These are phyloP conservation scores for Glarea lozoyensis DNA, from an alignment of 495 filamentous ascomycete species.

Conservation along the genomic window DNA sequence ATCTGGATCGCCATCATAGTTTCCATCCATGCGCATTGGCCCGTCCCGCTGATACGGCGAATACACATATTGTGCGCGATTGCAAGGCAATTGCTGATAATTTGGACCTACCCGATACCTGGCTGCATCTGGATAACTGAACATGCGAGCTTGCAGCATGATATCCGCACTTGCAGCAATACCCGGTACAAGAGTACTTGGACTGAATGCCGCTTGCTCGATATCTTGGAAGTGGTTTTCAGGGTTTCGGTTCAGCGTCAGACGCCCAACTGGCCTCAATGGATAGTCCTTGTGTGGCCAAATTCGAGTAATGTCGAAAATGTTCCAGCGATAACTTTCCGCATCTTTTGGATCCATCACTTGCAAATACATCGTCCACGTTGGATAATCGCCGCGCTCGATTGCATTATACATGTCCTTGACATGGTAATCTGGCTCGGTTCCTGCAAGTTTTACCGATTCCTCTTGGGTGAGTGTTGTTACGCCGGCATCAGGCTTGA, in stretches of 20 bases:
- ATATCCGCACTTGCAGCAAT: conserved; percentile 67
- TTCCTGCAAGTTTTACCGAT: conserved; percentile 40
- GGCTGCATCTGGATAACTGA: conserved; percentile 77
- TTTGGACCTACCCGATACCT: conserved; percentile 73
- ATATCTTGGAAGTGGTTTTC: conserved; percentile 68
- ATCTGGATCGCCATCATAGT: conserved; percentile 62
- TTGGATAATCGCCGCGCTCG: conserved; percentile 50
- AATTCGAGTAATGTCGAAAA: conserved; percentile 75
- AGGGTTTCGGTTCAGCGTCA: conserved; percentile 59
- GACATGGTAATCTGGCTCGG: conserved; percentile 63
- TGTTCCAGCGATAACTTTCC: conserved; percentile 61
- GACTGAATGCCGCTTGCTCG: conserved; percentile 86
- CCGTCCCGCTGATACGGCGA: conserved; percentile 74
- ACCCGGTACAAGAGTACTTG: conserved; percentile 59
- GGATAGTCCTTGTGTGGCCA: conserved; percentile 68
- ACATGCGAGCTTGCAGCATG: conserved; percentile 69
- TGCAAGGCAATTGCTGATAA: conserved; percentile 78
- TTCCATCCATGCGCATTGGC: conserved; percentile 55
- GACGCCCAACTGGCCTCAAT: conserved; percentile 53
- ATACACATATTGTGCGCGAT: conserved; percentile 57
- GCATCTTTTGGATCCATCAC: conserved; percentile 61
- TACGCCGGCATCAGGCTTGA: conserved; percentile 61
- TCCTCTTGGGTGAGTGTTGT: conserved; percentile 58
- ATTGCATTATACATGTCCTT: conserved; percentile 68
- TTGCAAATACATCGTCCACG: conserved; percentile 67